phyloP scores from a whole-genome alignment of 1,284 basidiomycete genomes.

The Phylloporus sp. region DNA sequence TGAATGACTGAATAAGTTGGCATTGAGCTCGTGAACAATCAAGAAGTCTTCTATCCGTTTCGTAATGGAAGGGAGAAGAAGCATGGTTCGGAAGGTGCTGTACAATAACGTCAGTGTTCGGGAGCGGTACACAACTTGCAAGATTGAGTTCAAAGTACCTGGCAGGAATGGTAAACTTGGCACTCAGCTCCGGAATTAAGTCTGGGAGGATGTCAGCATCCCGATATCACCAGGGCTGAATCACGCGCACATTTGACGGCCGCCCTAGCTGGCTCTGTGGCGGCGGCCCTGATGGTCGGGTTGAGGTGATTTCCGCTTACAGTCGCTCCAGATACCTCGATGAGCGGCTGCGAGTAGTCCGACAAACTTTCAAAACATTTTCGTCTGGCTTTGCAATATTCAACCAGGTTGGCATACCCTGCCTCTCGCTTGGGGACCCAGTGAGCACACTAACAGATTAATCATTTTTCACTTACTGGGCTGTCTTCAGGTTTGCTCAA shows the following conservation, averaged over 20 bases:
- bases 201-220: conserved; percentile 48
- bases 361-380: conserved; percentile 65
- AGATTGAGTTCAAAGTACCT: conserved; percentile 50
- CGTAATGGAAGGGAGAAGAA: conserved; percentile 73
- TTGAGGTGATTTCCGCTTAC: conserved; percentile 58
- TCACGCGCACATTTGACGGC: conserved; percentile 55
- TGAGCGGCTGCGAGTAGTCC: conserved; percentile 68
- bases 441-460: conserved; percentile 16
- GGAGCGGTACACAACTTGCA: conserved; percentile 21
- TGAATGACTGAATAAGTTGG: conserved; percentile 62
- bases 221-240: conserved; percentile 24
- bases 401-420: conserved; percentile 58
- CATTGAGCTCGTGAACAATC: conserved; percentile 76
- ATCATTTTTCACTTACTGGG: conserved; percentile 48
- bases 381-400: conserved; percentile 62
- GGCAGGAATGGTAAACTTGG: conserved; percentile 71
- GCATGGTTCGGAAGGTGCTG: conserved; percentile 67
- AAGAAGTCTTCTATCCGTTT: conserved; percentile 71
- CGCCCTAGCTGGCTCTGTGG: conserved; percentile 40
- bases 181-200: conserved; percentile 77
- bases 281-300: conserved; percentile 43
- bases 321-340: conserved; percentile 64
- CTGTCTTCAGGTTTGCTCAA: conserved; percentile 70
- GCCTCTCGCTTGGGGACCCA: conserved; percentile 57
- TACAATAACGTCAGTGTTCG: conserved; percentile 30